Conservation (phyloP, 352 stramenopile species). For the Phytopythium aichiense region DNA sequence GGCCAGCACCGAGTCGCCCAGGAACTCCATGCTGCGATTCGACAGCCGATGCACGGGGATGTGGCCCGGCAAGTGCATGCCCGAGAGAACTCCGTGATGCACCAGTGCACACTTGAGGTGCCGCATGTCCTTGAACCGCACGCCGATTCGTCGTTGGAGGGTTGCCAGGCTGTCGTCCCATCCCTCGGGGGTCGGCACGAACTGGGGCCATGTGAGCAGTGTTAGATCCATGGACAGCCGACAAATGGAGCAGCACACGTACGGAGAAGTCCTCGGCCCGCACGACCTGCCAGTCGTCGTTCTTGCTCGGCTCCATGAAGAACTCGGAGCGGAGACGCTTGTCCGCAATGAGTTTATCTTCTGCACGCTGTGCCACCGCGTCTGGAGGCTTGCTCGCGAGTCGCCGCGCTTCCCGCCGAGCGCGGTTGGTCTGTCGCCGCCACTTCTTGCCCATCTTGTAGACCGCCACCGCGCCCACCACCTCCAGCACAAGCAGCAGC, state of each 20-base stretch:
- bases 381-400: not conserved
- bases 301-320: conserved; percentile 15
- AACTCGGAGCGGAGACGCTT: conserved; percentile 13
- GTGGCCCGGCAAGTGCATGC: conserved; percentile 16
- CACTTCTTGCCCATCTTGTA: not conserved
- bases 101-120: conserved; percentile 54
- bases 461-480: not conserved
- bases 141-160: conserved; percentile 35
- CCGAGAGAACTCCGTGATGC: conserved; percentile 39
- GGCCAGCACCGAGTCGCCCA: conserved; percentile 52
- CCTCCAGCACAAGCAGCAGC: not conserved
- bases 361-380: not conserved
- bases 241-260: not conserved
- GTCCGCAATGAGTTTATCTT: not conserved
- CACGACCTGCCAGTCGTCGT: conserved; percentile 31
- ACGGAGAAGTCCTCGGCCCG: conserved; percentile 23
- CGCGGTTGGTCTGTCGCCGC: not conserved
- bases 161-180: conserved; percentile 29
- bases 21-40: conserved; percentile 58
- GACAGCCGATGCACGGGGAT: conserved; percentile 40
- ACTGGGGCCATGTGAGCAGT: conserved; percentile 6
- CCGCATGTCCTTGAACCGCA: conserved; percentile 34
- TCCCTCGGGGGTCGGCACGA: conserved; percentile 19
- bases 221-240: not conserved
- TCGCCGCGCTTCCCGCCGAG: not conserved